Conservation (phyloP, 495 filamentous ascomycete species). For the Schizothecium vesticola region DNA sequence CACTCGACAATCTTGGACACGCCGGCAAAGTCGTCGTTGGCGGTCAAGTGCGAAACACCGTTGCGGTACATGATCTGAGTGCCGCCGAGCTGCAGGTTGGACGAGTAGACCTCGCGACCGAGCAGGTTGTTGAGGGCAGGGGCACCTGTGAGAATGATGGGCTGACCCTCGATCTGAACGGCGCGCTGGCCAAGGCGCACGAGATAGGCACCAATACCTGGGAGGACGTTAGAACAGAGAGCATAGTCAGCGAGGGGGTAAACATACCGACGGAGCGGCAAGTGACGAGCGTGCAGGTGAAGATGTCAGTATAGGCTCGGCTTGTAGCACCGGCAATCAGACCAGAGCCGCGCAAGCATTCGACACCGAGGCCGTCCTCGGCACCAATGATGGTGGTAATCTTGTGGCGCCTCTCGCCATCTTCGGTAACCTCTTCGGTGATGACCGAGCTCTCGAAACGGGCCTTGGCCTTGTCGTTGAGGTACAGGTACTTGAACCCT, state of each 20-base stretch:
- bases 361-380: slow-evolving; percentile 94
- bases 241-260: slow-evolving; percentile 2
- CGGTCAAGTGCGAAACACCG: slow-evolving; percentile 98
- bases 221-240: slow-evolving; percentile 17
- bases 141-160: slow-evolving; percentile 97
- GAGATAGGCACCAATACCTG: slow-evolving; percentile 94
- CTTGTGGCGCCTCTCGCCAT: slow-evolving; percentile 87
- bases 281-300: slow-evolving; percentile 96
- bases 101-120: slow-evolving; percentile 96
- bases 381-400: slow-evolving; percentile 91
- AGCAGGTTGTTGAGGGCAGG: slow-evolving; percentile 97
- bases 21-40: slow-evolving; percentile 95
- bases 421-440: slow-evolving; percentile 77
- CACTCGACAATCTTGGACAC: slow-evolving; percentile 97
- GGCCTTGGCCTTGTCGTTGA: slow-evolving; percentile 79
- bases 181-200: slow-evolving; percentile 96
- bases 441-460: slow-evolving; percentile 88
- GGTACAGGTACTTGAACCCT: slow-evolving; percentile 98
- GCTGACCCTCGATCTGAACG: slow-evolving; percentile 98
- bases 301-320: slow-evolving; percentile 96
- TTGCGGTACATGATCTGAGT: slow-evolving; percentile 99
- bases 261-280: slow-evolving; percentile 84
- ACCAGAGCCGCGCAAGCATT: slow-evolving; percentile 95
- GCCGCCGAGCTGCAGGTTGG: slow-evolving; percentile 96
- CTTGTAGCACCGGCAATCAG: slow-evolving; percentile 97